Evolutionary conservation across 257 asterid genomes (phyloP), one percentile per base, ranked within the genome.

Genomic region (Anisodus acutangulus): DNA sequence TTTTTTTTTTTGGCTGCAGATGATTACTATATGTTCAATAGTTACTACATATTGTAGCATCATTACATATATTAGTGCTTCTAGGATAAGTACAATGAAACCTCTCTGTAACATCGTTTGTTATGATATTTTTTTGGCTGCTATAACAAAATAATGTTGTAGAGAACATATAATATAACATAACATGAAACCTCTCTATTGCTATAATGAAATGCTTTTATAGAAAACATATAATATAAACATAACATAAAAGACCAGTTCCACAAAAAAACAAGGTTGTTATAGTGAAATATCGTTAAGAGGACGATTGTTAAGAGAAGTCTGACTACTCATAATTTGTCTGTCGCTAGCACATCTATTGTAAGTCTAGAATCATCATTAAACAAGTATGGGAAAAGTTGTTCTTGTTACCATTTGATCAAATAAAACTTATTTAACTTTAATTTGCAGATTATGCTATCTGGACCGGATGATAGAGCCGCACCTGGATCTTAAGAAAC

Each of bases 391-490:
- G 69, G 39, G 3, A 22, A 66, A 66, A 15, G 49, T 15, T 37
- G 31, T 66, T 41, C 17, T 59, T 62, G 11, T 49, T 15, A n/a
- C 17, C 17, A 41, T 78, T 51, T 79, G 10, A 26, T 74, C 5
- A 17, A 3, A 15, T 15, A 67, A 3, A 51, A 49, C 62, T 49
- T 49, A 8, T 49, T 43, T 12, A 12, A 41, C 67, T 88, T 49
- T 4, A 31, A 9, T 83, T 59, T 67, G 83, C 95, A 96, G 99
- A 92, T 94, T 79, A 88, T 83, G 86, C 94, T 96, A 43, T 92
- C 92, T 0, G 98, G 99, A 55, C 98, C 99, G 6, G 96, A 89
- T 6, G 97, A 96, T 85, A 87, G 92, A 85, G 89, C 91, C 39
- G 88, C 97, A 63, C 66, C 66, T 15, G 91, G 89, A 78, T 78